phyloP scores from a whole-genome alignment of 2,329 filamentous ascomycete genomes.

The Rhinocladiella mackenziei region DNA sequence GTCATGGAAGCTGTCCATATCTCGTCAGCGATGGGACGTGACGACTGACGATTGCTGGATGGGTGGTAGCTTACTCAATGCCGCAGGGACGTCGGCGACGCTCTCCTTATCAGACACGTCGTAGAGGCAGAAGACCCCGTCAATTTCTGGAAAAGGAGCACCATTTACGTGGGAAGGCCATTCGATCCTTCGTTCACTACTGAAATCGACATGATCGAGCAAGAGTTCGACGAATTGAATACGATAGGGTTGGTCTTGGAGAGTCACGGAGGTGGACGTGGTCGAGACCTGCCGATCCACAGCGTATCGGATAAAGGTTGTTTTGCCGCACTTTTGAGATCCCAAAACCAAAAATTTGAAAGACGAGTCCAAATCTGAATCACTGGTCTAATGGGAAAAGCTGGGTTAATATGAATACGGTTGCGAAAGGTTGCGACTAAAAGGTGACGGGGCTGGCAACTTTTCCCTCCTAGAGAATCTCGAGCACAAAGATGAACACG shows the following conservation, averaged over 20 bases:
- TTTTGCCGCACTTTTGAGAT: slow-evolving; percentile 53
- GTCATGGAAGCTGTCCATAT: slow-evolving; percentile 22
- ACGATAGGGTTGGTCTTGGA: slow-evolving; percentile 53
- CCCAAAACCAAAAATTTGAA: slow-evolving; percentile 59
- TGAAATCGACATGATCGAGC: slow-evolving; percentile 50
- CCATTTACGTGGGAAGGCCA: slow-evolving; percentile 59
- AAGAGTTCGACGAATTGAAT: slow-evolving; percentile 57
- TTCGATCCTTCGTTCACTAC: slow-evolving; percentile 43
- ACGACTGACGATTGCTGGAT: not conserved
- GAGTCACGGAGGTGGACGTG: slow-evolving; percentile 47
- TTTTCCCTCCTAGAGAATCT: too few relatives aligned
- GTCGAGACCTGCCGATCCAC: slow-evolving; percentile 45
- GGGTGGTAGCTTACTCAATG: slow-evolving; percentile 63
- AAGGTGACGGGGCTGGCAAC: not conserved
- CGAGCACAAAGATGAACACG: not conserved
- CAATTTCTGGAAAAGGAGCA: slow-evolving; percentile 67
- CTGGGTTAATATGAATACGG: slow-evolving; percentile 6
- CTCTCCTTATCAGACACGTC: slow-evolving; percentile 77
- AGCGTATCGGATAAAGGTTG: slow-evolving; percentile 56
- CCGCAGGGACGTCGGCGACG: slow-evolving; percentile 68
- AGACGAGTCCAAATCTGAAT: slow-evolving; percentile 40
- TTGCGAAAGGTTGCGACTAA: not conserved
- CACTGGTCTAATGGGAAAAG: slow-evolving; percentile 12
- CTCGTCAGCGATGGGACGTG: not conserved
- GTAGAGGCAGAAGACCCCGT: slow-evolving; percentile 82